Conservation (phyloP, 495 filamentous ascomycete genomes). For the Niebla homalea region DNA sequence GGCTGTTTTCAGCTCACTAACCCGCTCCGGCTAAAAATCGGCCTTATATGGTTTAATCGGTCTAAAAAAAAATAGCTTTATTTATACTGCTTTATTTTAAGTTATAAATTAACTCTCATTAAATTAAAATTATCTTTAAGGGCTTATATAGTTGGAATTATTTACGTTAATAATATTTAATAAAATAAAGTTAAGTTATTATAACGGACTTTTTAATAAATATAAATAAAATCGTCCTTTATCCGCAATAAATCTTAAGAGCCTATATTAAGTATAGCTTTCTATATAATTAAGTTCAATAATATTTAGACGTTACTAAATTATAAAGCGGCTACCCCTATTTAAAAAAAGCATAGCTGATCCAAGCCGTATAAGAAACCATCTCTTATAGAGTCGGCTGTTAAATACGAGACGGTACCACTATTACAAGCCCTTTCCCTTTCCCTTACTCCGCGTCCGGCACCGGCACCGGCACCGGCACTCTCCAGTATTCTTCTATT, state of each 20-base stretch:
- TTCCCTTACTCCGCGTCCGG: too few relatives aligned
- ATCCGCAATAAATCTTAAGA: neutral
- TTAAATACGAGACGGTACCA: too few relatives aligned
- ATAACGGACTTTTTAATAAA: neutral
- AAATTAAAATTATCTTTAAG: constrained; percentile 2
- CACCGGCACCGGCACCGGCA: too few relatives aligned
- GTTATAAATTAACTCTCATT: neutral
- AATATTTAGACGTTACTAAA: neutral
- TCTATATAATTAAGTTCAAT: neutral
- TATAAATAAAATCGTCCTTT: neutral
- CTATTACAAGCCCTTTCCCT: too few relatives aligned
- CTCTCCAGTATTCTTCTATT: too few relatives aligned
- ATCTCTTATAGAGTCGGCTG: too few relatives aligned
- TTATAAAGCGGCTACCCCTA: neutral
- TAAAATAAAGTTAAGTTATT: neutral
- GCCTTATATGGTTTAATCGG: neutral
- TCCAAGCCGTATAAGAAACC: neutral
- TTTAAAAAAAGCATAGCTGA: neutral
- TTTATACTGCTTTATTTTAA: neutral
- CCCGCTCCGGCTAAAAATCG: neutral
- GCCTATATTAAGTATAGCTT: neutral
- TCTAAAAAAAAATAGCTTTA: neutral
- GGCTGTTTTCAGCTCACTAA: neutral
- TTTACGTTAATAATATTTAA: neutral
- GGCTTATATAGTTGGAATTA: neutral